Evolutionary conservation across 2,329 filamentous ascomycete genomes (phyloP).

Genomic region (Aspergillus fructus): DNA sequence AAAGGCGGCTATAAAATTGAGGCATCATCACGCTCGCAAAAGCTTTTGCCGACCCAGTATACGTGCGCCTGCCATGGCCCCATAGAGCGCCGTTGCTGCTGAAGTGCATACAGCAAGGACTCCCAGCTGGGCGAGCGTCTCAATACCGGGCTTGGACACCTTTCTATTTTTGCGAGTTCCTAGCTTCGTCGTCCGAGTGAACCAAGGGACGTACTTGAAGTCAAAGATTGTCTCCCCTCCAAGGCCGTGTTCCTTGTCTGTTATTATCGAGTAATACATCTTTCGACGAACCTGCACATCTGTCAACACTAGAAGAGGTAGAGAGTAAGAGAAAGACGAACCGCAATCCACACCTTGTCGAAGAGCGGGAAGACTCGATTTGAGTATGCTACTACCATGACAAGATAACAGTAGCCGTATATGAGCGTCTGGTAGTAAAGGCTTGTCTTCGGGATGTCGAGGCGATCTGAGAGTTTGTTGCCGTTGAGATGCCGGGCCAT

Average conservation of each 20-base stretch:
- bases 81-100: conserved; percentile 8
- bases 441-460: conserved; percentile 59
- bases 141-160: conserved; percentile 24
- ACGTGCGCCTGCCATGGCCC: conserved; percentile 7
- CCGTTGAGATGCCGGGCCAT: conserved; percentile 71
- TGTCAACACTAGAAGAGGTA: not conserved
- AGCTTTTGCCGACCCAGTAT: conserved; percentile 6
- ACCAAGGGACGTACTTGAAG: conserved; percentile 59
- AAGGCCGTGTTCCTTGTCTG: conserved; percentile 65
- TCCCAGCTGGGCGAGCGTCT: conserved; percentile 26
- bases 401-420: conserved; percentile 65
- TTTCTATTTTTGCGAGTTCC: conserved; percentile 25
- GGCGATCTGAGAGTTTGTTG: conserved; percentile 57
- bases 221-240: conserved; percentile 64
- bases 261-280: conserved; percentile 60
- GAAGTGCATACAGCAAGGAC: conserved; percentile 23
- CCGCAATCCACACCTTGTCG: conserved; percentile 54
- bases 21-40: not conserved
- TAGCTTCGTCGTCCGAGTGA: conserved; percentile 26
- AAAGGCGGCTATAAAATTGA: not conserved
- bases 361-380: conserved; percentile 51
- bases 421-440: conserved; percentile 61
- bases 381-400: conserved; percentile 50
- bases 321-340: conserved; percentile 21
- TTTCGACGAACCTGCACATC: conserved; percentile 41